phyloP scores from a whole-genome alignment of 192 early-diverging fungal species.

The Linnemannia hyalina region DNA sequence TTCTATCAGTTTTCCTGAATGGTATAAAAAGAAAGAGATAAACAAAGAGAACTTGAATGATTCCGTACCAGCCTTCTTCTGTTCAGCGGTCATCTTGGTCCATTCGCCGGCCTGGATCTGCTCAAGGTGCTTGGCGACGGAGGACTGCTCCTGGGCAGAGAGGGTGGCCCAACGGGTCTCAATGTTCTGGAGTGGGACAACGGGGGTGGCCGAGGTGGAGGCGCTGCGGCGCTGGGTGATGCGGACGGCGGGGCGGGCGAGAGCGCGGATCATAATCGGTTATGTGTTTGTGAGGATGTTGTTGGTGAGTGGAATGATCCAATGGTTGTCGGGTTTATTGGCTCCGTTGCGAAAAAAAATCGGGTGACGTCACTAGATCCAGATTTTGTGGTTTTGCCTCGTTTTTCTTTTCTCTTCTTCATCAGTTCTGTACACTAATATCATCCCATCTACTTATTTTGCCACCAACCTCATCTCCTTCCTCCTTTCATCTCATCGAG shows the following conservation, averaged over 20 bases:
- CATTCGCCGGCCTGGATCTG: slow-evolving; percentile 95
- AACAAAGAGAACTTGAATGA: background rate
- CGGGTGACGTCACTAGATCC: no score
- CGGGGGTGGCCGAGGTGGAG: slow-evolving; percentile 51
- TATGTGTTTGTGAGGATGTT: slow-evolving; percentile 7
- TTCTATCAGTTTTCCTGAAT: background rate
- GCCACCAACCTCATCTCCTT: background rate
- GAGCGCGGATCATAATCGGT: slow-evolving; percentile 68
- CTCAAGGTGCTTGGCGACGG: slow-evolving; percentile 80
- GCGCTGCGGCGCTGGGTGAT: slow-evolving; percentile 57
- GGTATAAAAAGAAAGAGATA: background rate
- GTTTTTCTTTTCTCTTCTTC: background rate
- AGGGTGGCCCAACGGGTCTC: slow-evolving; percentile 70
- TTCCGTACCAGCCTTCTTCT: slow-evolving; percentile 89
- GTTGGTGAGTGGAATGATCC: background rate
- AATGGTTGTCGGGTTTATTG: background rate
- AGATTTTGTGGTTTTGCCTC: background rate
- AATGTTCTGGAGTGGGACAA: slow-evolving; percentile 59
- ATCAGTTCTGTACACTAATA: slow-evolving; percentile 9
- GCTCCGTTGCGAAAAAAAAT: no score
- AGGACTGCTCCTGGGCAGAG: slow-evolving; percentile 81
- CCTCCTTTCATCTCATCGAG: background rate
- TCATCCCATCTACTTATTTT: background rate
- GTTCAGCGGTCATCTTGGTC: slow-evolving; percentile 89
- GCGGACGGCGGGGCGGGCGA: slow-evolving; percentile 60